Conservation (phyloP, 1,284 basidiomycete species). For the Porphyrellus sp. region DNA sequence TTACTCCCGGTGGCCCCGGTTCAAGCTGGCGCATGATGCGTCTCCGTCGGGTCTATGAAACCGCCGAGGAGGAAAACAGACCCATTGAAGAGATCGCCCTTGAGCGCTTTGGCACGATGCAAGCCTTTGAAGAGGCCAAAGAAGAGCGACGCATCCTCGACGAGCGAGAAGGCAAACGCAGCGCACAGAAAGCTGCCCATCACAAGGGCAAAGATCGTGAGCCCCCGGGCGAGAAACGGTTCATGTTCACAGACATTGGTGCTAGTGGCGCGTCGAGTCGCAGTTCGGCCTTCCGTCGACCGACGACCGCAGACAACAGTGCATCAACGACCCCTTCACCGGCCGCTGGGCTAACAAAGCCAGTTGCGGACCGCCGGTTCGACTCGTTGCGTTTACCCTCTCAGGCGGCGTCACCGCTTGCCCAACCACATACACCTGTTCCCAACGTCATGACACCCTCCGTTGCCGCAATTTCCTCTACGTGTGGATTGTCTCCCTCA, state of each 20-base stretch:
- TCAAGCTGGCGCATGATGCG: constrained; percentile 99
- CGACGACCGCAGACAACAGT: constrained; percentile 54
- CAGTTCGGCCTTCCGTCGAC: constrained; percentile 72
- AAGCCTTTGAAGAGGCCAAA: constrained; percentile 85
- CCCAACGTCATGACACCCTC: constrained; percentile 87
- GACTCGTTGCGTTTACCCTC: constrained; percentile 57
- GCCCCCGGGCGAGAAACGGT: constrained; percentile 49
- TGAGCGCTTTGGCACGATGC: constrained; percentile 83
- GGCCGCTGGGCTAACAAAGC: constrained; percentile 34
- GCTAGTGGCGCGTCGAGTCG: constrained; percentile 67
- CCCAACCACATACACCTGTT: constrained; percentile 74
- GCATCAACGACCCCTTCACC: constrained; percentile 59
- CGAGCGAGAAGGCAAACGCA: constrained; percentile 62
- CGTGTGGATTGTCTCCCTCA: constrained; percentile 60
- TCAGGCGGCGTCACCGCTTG: constrained; percentile 46
- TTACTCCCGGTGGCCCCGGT: constrained; percentile 83
- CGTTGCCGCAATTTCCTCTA: constrained; percentile 35
- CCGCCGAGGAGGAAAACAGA: constrained; percentile 80
- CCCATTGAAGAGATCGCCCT: constrained; percentile 80
- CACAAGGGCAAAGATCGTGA: constrained; percentile 38
- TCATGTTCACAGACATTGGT: constrained; percentile 65
- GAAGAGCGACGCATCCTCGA: constrained; percentile 85
- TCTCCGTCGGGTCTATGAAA: constrained; percentile 84
- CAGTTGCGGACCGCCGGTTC: constrained; percentile 46
- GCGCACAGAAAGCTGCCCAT: constrained; percentile 32